phyloP scores from a whole-genome alignment of 192 early-diverging fungal species.

The Backusella mclennaniae region DNA sequence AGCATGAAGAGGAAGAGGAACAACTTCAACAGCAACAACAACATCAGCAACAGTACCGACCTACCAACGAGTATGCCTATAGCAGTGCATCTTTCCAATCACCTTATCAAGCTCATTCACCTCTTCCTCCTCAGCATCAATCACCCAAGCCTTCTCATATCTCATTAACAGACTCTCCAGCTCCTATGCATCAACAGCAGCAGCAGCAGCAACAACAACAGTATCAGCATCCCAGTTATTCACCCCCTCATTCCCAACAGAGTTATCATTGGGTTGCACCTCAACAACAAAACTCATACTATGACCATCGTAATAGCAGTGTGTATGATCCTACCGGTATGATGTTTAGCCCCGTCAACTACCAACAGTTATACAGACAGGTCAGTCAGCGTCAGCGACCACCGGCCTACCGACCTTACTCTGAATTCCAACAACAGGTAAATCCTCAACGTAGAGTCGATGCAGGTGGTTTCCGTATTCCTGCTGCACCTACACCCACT shows the following conservation, averaged over 20 bases:
- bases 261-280: background rate
- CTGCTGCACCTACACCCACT: background rate
- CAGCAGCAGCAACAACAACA: background rate
- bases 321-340: background rate
- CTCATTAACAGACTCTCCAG: constrained; percentile 8
- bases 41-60: background rate
- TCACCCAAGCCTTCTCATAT: constrained; percentile 4
- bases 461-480: constrained; percentile 32
- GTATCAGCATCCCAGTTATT: background rate
- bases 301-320: background rate
- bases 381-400: constrained; percentile 20
- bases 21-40: background rate
- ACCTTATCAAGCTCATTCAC: constrained; percentile 16
- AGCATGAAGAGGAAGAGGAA: background rate
- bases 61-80: background rate
- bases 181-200: background rate
- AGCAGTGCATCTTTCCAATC: background rate
- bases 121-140: constrained; percentile 9
- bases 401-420: constrained; percentile 25
- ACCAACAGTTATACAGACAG: constrained; percentile 35
- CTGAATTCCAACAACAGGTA: constrained; percentile 39
- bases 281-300: background rate
- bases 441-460: constrained; percentile 14
- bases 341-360: constrained; percentile 10
- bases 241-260: constrained; percentile 10